Conservation (phyloP, 441 rosid genomes). For the Breynia disticha region DNA sequence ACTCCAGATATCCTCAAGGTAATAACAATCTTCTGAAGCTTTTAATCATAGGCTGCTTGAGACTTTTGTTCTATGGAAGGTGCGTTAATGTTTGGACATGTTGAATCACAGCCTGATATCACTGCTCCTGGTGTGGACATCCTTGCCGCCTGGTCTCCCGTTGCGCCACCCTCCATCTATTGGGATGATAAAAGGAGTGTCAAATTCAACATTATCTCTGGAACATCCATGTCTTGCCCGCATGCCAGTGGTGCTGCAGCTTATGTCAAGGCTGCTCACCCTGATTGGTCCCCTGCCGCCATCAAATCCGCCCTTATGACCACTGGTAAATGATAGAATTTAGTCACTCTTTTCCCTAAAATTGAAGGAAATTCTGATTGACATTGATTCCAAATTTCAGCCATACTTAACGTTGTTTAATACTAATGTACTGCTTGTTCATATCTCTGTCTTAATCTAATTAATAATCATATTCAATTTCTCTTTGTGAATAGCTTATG, state of each 20-base stretch:
- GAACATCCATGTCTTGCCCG: conserved; percentile 96
- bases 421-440: no score
- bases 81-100: no score
- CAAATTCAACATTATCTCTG: conserved; percentile 72
- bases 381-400: no score
- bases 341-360: no score
- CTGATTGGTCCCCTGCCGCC: conserved; percentile 84
- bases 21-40: no score
- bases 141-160: conserved; percentile 69
- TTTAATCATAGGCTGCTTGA: no score
- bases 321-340: no score
- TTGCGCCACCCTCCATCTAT: conserved; percentile 84
- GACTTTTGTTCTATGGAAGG: no score
- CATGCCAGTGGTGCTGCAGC: conserved; percentile 91
- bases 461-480: no score
- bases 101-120: conserved; percentile 77
- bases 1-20: conserved; percentile 62
- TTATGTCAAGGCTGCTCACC: conserved; percentile 61
- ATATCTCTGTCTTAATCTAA: no score
- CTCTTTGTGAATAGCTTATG: conserved; percentile 33
- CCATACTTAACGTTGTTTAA: no score
- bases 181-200: conserved; percentile 53
- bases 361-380: no score
- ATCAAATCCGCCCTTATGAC: conserved; percentile 88
- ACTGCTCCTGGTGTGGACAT: conserved; percentile 93